phyloP scores from a whole-genome alignment of 2,329 filamentous ascomycete species.

The Dactylellina sp. region DNA sequence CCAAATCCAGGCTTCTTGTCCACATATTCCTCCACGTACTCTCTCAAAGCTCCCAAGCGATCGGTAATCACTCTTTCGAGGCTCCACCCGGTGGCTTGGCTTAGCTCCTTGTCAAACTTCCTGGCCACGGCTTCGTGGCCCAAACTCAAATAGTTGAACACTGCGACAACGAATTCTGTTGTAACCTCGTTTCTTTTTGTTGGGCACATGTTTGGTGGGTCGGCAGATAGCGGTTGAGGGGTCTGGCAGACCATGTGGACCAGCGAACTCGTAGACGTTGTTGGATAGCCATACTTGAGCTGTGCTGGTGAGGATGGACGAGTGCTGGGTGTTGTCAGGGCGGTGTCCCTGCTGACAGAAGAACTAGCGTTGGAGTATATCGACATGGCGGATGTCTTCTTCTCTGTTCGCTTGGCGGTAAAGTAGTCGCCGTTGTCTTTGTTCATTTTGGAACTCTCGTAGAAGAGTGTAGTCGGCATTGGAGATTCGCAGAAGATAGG shows the following conservation, averaged over 20 bases:
- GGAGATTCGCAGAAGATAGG: slow-evolving; percentile 53
- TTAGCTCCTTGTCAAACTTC: slow-evolving; percentile 60
- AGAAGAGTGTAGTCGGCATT: slow-evolving; percentile 55
- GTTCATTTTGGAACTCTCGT: slow-evolving; percentile 50
- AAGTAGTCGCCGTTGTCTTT: slow-evolving; percentile 44
- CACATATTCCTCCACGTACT: slow-evolving; percentile 60
- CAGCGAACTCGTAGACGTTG: slow-evolving; percentile 42
- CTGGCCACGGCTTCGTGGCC: slow-evolving; percentile 59
- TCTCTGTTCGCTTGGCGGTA: slow-evolving; percentile 33
- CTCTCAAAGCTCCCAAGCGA: slow-evolving; percentile 58
- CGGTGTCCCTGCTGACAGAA: slow-evolving; percentile 48
- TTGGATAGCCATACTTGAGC: slow-evolving; percentile 44
- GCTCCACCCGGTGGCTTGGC: slow-evolving; percentile 57
- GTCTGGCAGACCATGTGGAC: slow-evolving; percentile 53
- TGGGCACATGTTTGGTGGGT: slow-evolving; percentile 53
- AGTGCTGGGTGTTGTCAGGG: slow-evolving; percentile 48
- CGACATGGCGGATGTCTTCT: slow-evolving; percentile 49
- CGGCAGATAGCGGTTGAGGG: slow-evolving; percentile 30
- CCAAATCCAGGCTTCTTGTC: slow-evolving; percentile 59
- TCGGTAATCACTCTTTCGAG: slow-evolving; percentile 57
- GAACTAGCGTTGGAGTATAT: slow-evolving; percentile 51
- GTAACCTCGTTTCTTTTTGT: slow-evolving; percentile 56
- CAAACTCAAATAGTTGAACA: slow-evolving; percentile 60
- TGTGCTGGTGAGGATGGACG: slow-evolving; percentile 45
- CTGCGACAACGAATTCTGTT: slow-evolving; percentile 58